A percentile compares a stretch with the other conserved stretches of the same genome.
Evolutionary conservation across 805 yeast genomes (phyloP).

Genomic region (Cyberlindnera maritima): DNA sequence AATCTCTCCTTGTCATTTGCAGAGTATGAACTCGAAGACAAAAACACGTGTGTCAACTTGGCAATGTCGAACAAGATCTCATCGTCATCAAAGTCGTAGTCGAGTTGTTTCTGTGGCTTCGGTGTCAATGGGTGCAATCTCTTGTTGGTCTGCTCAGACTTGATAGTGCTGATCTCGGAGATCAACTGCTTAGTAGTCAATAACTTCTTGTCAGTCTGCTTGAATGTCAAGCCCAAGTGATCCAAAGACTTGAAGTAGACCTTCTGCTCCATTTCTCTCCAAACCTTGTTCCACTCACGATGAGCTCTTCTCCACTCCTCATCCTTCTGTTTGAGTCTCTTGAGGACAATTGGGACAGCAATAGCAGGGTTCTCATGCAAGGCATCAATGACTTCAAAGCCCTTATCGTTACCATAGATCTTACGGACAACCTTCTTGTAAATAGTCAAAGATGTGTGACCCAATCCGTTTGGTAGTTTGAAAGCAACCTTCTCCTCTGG

Average conservation of each 20-base stretch:
- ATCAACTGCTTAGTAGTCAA: constrained; percentile 86
- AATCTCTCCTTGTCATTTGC: constrained; percentile 76
- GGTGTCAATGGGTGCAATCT: constrained; percentile 84
- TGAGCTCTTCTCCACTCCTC: constrained; percentile 99
- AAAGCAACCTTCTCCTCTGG: constrained; percentile 83
- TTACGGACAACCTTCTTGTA: constrained; percentile 92
- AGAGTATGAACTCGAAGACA: constrained; percentile 73
- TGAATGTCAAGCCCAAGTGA: constrained; percentile 92
- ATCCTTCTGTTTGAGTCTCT: constrained; percentile 93
- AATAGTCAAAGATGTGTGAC: constrained; percentile 86
- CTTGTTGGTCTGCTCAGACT: constrained; percentile 87
- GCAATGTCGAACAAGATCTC: constrained; percentile 73
- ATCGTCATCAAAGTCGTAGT: constrained; percentile 60
- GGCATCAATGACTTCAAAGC: constrained; percentile 94
- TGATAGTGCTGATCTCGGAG: constrained; percentile 88
- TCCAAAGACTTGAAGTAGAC: constrained; percentile 92
- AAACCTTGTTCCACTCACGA: constrained; percentile 97
- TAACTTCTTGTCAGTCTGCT: constrained; percentile 92
- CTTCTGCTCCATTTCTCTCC: constrained; percentile 98
- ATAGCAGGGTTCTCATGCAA: constrained; percentile 92
- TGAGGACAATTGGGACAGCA: constrained; percentile 90
- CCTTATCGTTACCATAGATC: constrained; percentile 90
- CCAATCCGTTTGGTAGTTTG: constrained; percentile 89
- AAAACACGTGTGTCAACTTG: constrained; percentile 61
- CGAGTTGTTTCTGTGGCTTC: constrained; percentile 72